Base-by-base conservation (phyloP, 1,284 basidiomycete genomes). In the Ganoderma boninense region DNA sequence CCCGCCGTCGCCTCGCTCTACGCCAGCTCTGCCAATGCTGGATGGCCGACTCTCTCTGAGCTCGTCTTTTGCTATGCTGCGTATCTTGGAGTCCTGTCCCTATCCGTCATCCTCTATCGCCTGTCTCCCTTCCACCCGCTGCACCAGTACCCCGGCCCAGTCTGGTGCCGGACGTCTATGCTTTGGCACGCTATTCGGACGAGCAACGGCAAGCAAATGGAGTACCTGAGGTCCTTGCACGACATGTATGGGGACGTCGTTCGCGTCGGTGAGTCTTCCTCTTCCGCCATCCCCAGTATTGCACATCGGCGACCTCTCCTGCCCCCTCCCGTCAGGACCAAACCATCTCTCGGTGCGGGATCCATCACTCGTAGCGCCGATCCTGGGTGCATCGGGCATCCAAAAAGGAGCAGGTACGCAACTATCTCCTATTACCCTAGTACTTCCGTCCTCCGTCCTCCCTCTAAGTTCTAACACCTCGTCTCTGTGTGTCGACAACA, bases 331-430 rank as follows among this genome's bases (percentile, higher is more conserved):
- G 10, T 16, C 26, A 65, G 64, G 54, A 2, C 64, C 64, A 3
- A 65, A 65, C 23, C 35, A 57, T 18, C 4, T 65, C 16, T 65
- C 64, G 8, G 43, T 65, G 43, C 54, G 35, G 2, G 71, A 72
- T 4, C 13, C 65, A 0, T 62, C 68, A 8, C 38, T 69, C 0
- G 10, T 67, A 5, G 38, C 57, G 0, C 57, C 42, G 1, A 54
- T 69, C 23, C 29, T 67, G 0, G 71, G 71, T 16, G 32, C 65
- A 0, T 38, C 63, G 0, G 71, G 71, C 5, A 11, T 69, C 6
- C 68, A 68, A 35, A 72, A 65, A 38, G 29, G 29, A 32, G 29
- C 29, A 32, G 29, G 29, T n/a, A n/a, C n/a, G n/a, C n/a, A n/a
- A n/a, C n/a, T n/a, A n/a, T n/a, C n/a, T n/a, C n/a, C n/a, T n/a